Base-by-base conservation (phyloP, 1,284 basidiomycete species). In the Austroboletus novae-zelandiae region DNA sequence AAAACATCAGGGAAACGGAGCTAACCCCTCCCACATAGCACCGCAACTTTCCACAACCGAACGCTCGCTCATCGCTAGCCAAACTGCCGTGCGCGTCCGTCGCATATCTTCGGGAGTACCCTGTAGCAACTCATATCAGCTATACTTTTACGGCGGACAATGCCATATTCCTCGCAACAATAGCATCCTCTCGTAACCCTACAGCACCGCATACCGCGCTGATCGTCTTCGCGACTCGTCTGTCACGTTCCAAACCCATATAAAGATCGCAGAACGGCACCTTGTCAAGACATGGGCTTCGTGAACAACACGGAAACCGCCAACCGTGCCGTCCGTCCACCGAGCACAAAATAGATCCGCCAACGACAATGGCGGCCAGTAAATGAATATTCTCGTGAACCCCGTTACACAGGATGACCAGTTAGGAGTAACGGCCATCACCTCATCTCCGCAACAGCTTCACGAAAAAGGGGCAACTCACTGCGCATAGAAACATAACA, bases 41-140 rank as follows among this genome's bases (percentile, higher is more conserved):
- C 55, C 61, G 49, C 76, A 78, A 51, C 73, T 72, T 51, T 78
- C 73, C 20, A 78, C 61, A n/a, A 79, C 56, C 14, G 70, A 69
- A 36, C 73, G 65, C 51, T 78, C 77, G 8, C 65, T 58, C 30
- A 79, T 58, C 23, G 71, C 71, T 48, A 75, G 61, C 51, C 58
- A 55, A 27, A 76, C 56, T 5, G 72, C 76, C 40, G 66, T 53
- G 11, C 70, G 69, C 41, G 74, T 77, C 51, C 71, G 69, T 13
- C 41, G 14, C 66, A 70, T 64, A 32, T 34, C 10, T 0, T 45
- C 52, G 17, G 65, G 58, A 9, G 53, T 62, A 36, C 48, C 57
- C 62, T 66, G 40, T 53, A 45, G 9, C 18, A 20, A 31, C 23
- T 45, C 53, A 50, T 36, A 51, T 23, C 20, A 50, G 53, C 62